Conservation (phyloP, 345 rosid genomes). For the Linum lewisii region DNA sequence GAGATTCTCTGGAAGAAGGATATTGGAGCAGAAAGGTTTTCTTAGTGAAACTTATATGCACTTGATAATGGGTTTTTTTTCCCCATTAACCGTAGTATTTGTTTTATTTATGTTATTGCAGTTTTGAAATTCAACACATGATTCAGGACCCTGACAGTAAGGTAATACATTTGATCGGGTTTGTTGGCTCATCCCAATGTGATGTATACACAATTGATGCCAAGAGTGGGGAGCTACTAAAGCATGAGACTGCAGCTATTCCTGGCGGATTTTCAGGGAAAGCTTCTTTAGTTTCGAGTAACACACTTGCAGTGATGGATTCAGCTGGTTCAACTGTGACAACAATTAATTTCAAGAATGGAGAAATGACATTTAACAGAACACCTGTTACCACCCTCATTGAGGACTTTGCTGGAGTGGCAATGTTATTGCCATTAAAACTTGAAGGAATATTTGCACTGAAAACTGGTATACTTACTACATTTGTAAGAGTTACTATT, state of each 20-base stretch:
- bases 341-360: slow-evolving; percentile 42
- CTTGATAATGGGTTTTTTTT: neutral
- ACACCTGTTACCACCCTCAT: slow-evolving; percentile 50
- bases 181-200: slow-evolving; percentile 49
- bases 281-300: slow-evolving; percentile 51
- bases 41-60: slow-evolving; percentile 10
- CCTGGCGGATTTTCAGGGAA: slow-evolving; percentile 67
- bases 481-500: slow-evolving; percentile 42
- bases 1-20: slow-evolving; percentile 87
- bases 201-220: slow-evolving; percentile 54
- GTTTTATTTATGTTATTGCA: slow-evolving; percentile 25
- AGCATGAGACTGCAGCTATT: slow-evolving; percentile 46
- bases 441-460: slow-evolving; percentile 50
- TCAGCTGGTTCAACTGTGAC: slow-evolving; percentile 48
- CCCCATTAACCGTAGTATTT: neutral
- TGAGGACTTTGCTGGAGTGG: slow-evolving; percentile 39
- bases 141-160: slow-evolving; percentile 50
- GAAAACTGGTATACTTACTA: slow-evolving; percentile 27
- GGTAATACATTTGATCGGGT: slow-evolving; percentile 51
- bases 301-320: slow-evolving; percentile 59
- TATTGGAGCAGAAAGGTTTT: slow-evolving; percentile 65
- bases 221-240: slow-evolving; percentile 58
- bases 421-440: slow-evolving; percentile 46
- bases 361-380: slow-evolving; percentile 42
- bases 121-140: slow-evolving; percentile 69